Conservation (phyloP, 176 grass and related monocot genomes). For the Bolboschoenus planiculmis region DNA sequence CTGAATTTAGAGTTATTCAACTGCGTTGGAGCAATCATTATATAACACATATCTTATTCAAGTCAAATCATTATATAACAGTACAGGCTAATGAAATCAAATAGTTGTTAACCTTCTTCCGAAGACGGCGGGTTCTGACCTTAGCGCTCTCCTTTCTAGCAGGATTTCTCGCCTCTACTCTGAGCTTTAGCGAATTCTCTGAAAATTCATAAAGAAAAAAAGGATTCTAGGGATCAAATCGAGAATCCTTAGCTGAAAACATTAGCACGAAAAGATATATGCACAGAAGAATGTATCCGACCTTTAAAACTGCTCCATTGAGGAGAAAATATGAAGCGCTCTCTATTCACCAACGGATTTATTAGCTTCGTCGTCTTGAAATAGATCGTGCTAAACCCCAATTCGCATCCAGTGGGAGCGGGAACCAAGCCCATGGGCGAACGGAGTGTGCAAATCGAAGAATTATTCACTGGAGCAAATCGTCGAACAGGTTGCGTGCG, state of each 20-base stretch:
- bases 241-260: neutral
- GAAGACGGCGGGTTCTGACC: conserved; percentile 57
- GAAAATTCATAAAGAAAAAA: neutral
- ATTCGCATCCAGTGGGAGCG: neutral
- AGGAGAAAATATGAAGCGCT: neutral
- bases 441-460: neutral
- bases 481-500: conserved; percentile 38
- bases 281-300: neutral
- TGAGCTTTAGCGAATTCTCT: conserved; percentile 19
- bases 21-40: neutral
- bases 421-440: conserved; percentile 24
- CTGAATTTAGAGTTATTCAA: neutral
- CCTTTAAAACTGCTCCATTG: neutral
- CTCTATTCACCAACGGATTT: neutral
- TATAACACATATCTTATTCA: neutral
- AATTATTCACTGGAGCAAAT: conserved; percentile 8
- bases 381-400: neutral
- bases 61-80: conserved; percentile 1
- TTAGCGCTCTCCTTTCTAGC: conserved; percentile 67
- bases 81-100: neutral
- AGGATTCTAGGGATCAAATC: neutral
- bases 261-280: neutral
- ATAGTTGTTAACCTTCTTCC: conserved; percentile 56
- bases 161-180: conserved; percentile 51
- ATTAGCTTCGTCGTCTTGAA: neutral